Percentiles rank a stretch among this genome's conserved stretches.
phyloP scores from a whole-genome alignment of 1,284 basidiomycete species.

The Mycena sp. region DNA sequence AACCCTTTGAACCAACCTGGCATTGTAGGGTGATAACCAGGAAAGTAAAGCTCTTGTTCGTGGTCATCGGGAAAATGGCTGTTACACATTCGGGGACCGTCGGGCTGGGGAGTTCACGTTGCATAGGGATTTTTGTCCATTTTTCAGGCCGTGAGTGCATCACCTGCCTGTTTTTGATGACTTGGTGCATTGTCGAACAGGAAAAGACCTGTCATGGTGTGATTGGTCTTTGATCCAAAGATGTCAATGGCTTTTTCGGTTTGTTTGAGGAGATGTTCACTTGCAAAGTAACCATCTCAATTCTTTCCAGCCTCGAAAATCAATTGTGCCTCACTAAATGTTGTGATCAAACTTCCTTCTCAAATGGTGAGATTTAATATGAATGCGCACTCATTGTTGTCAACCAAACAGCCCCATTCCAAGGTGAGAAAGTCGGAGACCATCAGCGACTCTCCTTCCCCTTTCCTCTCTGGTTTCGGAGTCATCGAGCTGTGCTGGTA shows the following conservation, averaged over 20 bases:
- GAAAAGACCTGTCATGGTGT: neutral
- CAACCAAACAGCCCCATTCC: neutral
- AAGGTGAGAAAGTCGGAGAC: neutral
- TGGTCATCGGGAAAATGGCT: too few species aligned
- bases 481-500: constrained; percentile 1
- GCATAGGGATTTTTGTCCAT: neutral
- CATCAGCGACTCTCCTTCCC: constrained; percentile 1
- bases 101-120: neutral
- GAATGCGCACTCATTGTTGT: neutral
- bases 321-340: constrained; percentile 19
- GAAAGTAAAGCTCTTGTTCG: too few species aligned
- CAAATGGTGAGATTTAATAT: neutral
- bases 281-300: constrained; percentile 38
- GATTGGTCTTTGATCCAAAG: constrained; percentile 20
- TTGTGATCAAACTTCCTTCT: too few species aligned
- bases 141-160: neutral
- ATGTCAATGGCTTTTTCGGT: constrained; percentile 35
- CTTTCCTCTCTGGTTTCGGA: neutral
- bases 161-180: neutral
- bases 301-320: constrained; percentile 38
- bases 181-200: neutral
- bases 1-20: too few species aligned
- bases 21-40: too few species aligned
- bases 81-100: constrained; percentile 5
- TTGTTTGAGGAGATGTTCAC: constrained; percentile 35